Evolutionary conservation across 2,329 filamentous ascomycete species (phyloP), one percentile per base, ranked within the genome.

Genomic region (Hypoxylon sp.): DNA sequence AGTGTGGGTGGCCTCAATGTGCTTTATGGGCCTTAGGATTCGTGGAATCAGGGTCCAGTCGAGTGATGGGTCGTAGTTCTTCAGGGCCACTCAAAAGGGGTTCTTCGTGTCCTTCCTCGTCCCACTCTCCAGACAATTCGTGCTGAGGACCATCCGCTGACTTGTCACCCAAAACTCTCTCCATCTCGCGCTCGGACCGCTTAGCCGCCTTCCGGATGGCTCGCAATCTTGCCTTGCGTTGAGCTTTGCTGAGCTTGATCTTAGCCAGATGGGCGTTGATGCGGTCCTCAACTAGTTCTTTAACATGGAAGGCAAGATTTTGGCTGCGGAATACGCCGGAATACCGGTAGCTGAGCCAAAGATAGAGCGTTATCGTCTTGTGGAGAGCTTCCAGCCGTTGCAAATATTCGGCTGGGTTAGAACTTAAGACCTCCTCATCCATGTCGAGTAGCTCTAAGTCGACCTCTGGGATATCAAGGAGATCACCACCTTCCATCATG

Each of bases 311-410:
- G 0, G 93, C 94, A 47, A 97, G 84, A 0, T 84, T 83, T 73
- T 95, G 88, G 70, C 91, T 92, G 5, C 83, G 87, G 79, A 98
- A 97, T 55, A 97, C 86, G 53, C 93, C 92, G 2, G 89, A 85
- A 79, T 95, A 97, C 6, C 95, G 91, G 80, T 95, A 98, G 73
- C 92, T 95, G 15, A 99, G 85, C 96, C 96, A 99, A 1, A 97
- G 85, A 77, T 98, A 99, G 51, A 94, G 82, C 48, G 95, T 93
- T 39, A 99, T 83, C 29, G 89, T 85, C 74, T 93, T 92, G 81
- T 99, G 96, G 15, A 99, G 84, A 2, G 82, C 79, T 78, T 99
- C 96, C 19, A 98, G 83, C 7, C 84, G 80, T 60, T 83, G 82
- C 10, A 99, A 84, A 72, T 93, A 93, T 0, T 82, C 78, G 58